Evolutionary conservation across 257 asterid species (phyloP), one percentile per base, ranked within the genome.

Genomic region (Nicotiana benthamiana): DNA sequence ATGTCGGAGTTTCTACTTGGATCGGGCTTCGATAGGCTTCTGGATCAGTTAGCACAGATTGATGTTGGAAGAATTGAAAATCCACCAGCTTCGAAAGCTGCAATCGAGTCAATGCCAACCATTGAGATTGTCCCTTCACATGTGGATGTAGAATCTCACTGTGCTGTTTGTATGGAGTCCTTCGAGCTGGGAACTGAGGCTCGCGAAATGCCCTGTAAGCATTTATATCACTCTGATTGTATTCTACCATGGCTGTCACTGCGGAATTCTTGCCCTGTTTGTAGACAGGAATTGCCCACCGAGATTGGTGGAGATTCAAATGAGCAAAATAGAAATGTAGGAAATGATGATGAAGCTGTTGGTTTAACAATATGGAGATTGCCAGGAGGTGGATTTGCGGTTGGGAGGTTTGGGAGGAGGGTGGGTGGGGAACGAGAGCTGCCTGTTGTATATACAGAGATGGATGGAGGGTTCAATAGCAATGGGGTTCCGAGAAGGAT

Each of bases 361-460:
- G 98, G 98, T 16, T 57, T 94, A 79, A 94, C 98, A 0, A 94
- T 94, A 80, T 94, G 98, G 98, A 88, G 98, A 77, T 81, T 94
- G 84, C 98, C 98, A 0, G 98, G 98, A 2, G 97, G 97, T 30
- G 98, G 98, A 57, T 94, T 92, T 66, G 98, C 98, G 0, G 98
- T 94, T 30, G 98, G 98, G 82, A 86, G 98, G 82, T 92, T 94
- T 77, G 97, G 11, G 48, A 40, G 98, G 10, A 96, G 93, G 61
- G 83, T 93, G 81, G 93, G 93, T 7, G 95, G 96, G n/a, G 98
- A 91, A 83, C 89, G 97, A 75, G 98, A 91, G 88, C 80, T 91
- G 6, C 98, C 98, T 1, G 94, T 93, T n/a, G 97, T 93, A 66
- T 93, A 87, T 84, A 93, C 98, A 4, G 98, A 94, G 84, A 89